Conservation (phyloP, 495 filamentous ascomycete species). For the Hypoxylon rickii region DNA sequence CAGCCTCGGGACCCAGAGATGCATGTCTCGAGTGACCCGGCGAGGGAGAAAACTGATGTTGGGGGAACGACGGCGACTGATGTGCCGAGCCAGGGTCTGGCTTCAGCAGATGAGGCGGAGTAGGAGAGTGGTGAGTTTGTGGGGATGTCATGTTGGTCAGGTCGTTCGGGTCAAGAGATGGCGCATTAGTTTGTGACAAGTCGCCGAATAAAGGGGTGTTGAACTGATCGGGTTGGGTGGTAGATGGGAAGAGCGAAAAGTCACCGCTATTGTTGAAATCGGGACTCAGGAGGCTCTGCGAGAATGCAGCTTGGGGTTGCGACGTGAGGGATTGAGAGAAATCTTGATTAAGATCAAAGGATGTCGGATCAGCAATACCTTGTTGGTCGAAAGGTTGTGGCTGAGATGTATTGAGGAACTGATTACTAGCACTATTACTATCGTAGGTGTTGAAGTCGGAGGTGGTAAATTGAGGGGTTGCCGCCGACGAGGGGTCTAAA, state of each 20-base stretch:
- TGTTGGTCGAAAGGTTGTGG: conserved; percentile 44
- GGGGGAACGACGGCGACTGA: conserved; percentile 61
- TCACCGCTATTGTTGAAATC: conserved; percentile 52
- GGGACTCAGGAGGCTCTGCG: conserved; percentile 43
- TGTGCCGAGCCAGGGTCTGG: conserved; percentile 64
- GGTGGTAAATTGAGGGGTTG: conserved; percentile 40
- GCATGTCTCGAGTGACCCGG: conserved; percentile 72
- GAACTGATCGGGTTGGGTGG: conserved; percentile 46
- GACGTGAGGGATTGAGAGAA: conserved; percentile 44
- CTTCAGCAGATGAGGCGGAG: conserved; percentile 72
- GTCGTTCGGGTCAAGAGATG: conserved; percentile 51
- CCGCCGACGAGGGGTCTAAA: conserved; percentile 47
- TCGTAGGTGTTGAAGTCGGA: conserved; percentile 44
- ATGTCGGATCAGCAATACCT: conserved; percentile 38
- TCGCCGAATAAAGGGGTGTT: conserved; percentile 56
- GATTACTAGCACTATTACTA: conserved; percentile 37
- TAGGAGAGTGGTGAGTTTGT: conserved; percentile 61
- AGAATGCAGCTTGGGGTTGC: conserved; percentile 42
- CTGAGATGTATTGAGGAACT: conserved; percentile 48
- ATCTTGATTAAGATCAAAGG: conserved; percentile 48
- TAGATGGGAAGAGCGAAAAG: conserved; percentile 57
- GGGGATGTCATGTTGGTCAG: conserved; percentile 74
- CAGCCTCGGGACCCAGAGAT: conserved; percentile 79
- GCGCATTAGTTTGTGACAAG: conserved; percentile 59
- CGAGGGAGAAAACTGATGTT: conserved; percentile 59